These are phyloP conservation scores for Quercus robur DNA, from an alignment of 306 rosid genomes.

Conservation along the genomic window DNA sequence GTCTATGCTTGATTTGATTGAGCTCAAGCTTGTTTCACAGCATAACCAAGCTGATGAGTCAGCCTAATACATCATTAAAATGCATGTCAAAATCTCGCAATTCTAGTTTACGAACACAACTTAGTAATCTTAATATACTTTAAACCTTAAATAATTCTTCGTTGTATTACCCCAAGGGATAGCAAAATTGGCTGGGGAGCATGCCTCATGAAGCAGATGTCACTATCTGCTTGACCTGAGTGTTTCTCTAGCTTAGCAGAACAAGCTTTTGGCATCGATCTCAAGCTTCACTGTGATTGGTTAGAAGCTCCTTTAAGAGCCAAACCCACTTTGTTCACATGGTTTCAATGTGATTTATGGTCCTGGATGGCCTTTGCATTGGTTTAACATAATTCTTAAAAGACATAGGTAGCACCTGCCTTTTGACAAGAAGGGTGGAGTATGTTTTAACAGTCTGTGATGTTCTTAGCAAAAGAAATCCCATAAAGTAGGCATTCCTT, in stretches of 20 bases:
- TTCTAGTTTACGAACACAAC: background rate
- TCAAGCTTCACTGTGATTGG: slow-evolving; percentile 7
- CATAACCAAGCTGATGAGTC: background rate
- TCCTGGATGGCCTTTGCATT: background rate
- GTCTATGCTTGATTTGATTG: background rate
- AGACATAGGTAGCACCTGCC: background rate
- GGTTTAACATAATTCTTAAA: slow-evolving; percentile 4
- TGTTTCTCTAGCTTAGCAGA: background rate
- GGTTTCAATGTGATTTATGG: background rate
- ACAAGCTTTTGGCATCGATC: slow-evolving; percentile 8
- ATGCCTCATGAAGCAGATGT: too few species aligned
- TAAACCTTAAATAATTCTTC: background rate
- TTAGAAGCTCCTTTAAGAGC: slow-evolving; percentile 2
- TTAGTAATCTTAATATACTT: background rate
- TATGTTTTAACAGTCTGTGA: background rate
- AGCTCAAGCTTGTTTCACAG: slow-evolving; percentile 2
- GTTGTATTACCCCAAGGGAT: too few species aligned
- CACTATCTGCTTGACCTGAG: background rate
- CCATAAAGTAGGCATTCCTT: background rate
- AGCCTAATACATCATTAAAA: background rate
- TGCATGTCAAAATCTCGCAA: background rate
- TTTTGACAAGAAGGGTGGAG: background rate
- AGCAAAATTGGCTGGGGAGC: too few species aligned
- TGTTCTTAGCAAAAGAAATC: background rate
- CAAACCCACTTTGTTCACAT: background rate